These are phyloP conservation scores for Coccomyxa subellipsoidea DNA, from an alignment of 163 green algal species.

Conservation along the genomic window DNA sequence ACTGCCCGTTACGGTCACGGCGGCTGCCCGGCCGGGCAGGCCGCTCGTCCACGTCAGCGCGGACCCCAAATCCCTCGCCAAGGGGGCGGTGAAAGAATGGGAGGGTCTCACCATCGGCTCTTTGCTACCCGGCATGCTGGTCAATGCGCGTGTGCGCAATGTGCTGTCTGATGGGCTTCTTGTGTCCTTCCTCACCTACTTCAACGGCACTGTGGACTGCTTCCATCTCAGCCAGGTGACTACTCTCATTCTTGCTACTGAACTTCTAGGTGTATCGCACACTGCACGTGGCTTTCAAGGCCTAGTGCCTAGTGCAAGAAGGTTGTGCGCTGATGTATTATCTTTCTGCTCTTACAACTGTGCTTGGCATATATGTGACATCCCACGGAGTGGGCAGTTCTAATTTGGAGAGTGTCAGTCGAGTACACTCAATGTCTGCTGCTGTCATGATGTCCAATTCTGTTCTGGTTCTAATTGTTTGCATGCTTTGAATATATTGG, in stretches of 20 bases:
- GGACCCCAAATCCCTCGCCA: slow-evolving; percentile 31
- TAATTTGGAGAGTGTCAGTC: no score
- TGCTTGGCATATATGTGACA: no score
- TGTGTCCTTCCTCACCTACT: slow-evolving; percentile 85
- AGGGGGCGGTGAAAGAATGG: slow-evolving; percentile 22
- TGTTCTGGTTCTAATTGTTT: no score
- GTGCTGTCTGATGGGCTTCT: slow-evolving; percentile 77
- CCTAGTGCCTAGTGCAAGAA: no score
- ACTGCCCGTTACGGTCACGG: slow-evolving; percentile 50
- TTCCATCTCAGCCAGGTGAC: slow-evolving; percentile 68
- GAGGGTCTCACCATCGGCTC: slow-evolving; percentile 21
- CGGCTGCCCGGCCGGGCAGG: neutral
- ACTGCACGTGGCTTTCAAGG: no score
- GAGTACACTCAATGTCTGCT: no score
- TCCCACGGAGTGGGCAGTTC: no score
- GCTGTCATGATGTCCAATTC: no score
- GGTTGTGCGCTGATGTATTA: no score
- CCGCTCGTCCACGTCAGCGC: slow-evolving; percentile 34
- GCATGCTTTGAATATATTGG: no score
- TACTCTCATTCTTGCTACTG: neutral
- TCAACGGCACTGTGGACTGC: slow-evolving; percentile 82
- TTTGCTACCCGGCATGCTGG: slow-evolving; percentile 44
- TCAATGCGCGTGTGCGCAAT: slow-evolving; percentile 39
- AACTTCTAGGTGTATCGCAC: no score
- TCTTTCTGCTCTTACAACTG: no score